Conservation (phyloP, 768 basidiomycete species). For the Tulasnella sp. region DNA sequence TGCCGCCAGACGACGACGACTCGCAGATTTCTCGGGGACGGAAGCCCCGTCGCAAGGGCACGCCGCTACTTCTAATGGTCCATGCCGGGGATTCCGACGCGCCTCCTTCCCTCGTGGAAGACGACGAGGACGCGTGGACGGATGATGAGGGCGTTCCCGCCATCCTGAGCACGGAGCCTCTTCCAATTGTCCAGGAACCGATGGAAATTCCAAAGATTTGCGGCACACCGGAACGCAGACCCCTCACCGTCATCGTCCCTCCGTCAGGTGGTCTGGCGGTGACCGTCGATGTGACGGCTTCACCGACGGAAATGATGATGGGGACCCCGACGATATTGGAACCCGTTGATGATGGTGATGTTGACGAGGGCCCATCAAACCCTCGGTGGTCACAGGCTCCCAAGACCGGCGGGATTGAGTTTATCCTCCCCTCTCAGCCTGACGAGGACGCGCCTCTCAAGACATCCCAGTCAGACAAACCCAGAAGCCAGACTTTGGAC, state of each 20-base stretch:
- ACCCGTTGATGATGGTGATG: neutral
- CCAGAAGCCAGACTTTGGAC: conserved; percentile 12
- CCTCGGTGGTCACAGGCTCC: neutral
- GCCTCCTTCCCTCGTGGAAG: neutral
- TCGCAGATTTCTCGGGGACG: conserved; percentile 1
- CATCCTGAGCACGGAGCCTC: neutral
- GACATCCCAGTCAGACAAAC: conserved; percentile 6
- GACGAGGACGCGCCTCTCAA: neutral
- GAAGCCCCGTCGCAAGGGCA: neutral
- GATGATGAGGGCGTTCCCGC: neutral
- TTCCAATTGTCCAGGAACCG: neutral
- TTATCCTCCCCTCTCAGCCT: neutral
- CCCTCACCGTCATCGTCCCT: neutral
- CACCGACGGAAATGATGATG: neutral
- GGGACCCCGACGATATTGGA: neutral
- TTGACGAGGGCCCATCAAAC: neutral
- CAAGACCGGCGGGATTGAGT: conserved; percentile 17
- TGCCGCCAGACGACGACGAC: neutral
- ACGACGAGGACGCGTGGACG: conserved; percentile 6
- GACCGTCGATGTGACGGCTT: neutral
- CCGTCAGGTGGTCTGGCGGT: neutral
- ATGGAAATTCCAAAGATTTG: neutral
- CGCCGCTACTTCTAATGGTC: neutral
- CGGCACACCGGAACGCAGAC: neutral
- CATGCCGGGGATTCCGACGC: neutral